Evolutionary conservation across 495 filamentous ascomycete species (phyloP), one percentile per base, ranked within the genome.

Genomic region (Penicillium paradoxum): DNA sequence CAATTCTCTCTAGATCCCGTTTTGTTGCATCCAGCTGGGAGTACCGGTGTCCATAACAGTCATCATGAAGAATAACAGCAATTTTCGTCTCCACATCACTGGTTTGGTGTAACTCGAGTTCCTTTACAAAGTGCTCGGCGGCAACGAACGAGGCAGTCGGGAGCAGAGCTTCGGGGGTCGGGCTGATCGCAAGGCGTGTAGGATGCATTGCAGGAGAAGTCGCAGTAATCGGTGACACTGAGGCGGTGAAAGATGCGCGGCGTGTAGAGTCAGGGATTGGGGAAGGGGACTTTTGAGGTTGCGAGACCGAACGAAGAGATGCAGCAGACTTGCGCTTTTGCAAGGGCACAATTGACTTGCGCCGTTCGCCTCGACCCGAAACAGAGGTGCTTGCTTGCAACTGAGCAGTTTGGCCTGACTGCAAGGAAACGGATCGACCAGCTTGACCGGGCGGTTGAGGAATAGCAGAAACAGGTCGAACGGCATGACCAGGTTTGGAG

Each of bases 21-120:
- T 81, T 83, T 2, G 80, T 82, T 0, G 86, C 82, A 33, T 85
- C 83, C n/a, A 89, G 90, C 19, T 93, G 80, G 11, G 90, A 87
- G 62, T 80, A 97, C 1, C 88, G 84, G 67, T 98, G 93, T 10
- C 90, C 90, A 59, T 97, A 98, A 72, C 92, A 95, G 45, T 85
- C 83, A 67, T 98, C 95, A 52, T 97, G 89, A 4, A 97, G 63
- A 27, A 98, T 79, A 9, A 96, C 90, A 2, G 92, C 67, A 0
- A 89, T 89, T 59, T 88, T 83, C 19, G 86, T 70, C 9, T 69
- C 60, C 10, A 77, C 60, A 36, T 79, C 74, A 7, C 68, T 66
- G 21, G 73, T 69, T 39, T 83, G 75, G 56, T 91, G 85, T 14
- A 78, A 56, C 4, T 79, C 77, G 1, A 93, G 64, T 62, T 95